These are phyloP conservation scores for Liriodendron chinense DNA, from an alignment of 164 flowering plant genomes.

Conservation along the genomic window DNA sequence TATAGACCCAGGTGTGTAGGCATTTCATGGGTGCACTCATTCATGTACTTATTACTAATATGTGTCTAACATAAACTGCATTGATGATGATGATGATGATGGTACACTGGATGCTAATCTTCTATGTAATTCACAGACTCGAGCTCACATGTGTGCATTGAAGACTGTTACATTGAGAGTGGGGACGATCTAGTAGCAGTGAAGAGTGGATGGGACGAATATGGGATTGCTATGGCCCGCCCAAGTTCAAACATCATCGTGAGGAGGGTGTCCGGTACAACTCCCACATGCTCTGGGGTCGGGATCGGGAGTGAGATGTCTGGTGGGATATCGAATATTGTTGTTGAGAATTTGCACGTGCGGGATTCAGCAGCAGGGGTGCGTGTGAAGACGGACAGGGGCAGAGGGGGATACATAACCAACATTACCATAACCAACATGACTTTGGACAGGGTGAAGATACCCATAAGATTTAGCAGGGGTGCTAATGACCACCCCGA, in stretches of 20 bases:
- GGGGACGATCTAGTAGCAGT: slow-evolving; percentile 98
- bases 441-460: slow-evolving; percentile 72
- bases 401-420: slow-evolving; percentile 86
- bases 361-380: slow-evolving; percentile 91
- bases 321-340: slow-evolving; percentile 79
- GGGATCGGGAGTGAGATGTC: slow-evolving; percentile 99
- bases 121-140: slow-evolving; percentile 49
- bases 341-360: slow-evolving; percentile 61
- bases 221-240: slow-evolving; percentile 76
- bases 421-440: slow-evolving; percentile 69
- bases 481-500: slow-evolving; percentile 97
- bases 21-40: background rate
- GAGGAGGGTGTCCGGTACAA: slow-evolving; percentile 86
- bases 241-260: slow-evolving; percentile 83
- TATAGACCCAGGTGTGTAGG: slow-evolving; percentile 74
- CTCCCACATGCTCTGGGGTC: slow-evolving; percentile 96
- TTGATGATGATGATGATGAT: background rate
- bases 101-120: background rate
- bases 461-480: slow-evolving; percentile 86
- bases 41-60: background rate
- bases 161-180: slow-evolving; percentile 97
- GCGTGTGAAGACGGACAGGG: slow-evolving; percentile 80
- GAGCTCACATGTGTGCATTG: slow-evolving; percentile 78
- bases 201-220: slow-evolving; percentile 99
- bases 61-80: background rate